Percentiles rank a stretch among this genome's conserved stretches.
These are phyloP conservation scores for Venturia effusa DNA, from an alignment of 2,329 filamentous ascomycete genomes.

Conservation along the genomic window DNA sequence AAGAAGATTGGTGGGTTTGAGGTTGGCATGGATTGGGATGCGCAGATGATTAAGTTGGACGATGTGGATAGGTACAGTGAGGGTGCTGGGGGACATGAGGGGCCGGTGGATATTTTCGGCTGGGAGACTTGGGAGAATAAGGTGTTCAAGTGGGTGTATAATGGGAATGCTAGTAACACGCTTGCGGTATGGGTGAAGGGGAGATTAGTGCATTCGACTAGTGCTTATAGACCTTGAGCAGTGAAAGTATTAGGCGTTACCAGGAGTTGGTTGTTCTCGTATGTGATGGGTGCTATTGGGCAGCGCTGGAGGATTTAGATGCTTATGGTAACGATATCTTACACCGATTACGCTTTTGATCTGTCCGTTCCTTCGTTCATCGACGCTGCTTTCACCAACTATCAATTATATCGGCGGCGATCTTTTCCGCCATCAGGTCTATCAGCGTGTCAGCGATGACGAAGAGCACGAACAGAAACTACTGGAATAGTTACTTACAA, in stretches of 20 bases:
- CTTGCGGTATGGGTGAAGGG: conserved; percentile 83
- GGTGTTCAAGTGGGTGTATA: conserved; percentile 90
- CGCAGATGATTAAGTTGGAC: conserved; percentile 64
- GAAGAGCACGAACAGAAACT: conserved; percentile 9
- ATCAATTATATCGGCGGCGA: neutral
- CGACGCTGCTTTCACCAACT: neutral
- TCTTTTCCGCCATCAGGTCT: conserved; percentile 7
- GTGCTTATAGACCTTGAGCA: conserved; percentile 11
- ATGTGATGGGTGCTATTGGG: neutral
- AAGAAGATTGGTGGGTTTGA: conserved; percentile 70
- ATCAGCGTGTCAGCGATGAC: neutral
- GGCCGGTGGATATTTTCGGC: conserved; percentile 79
- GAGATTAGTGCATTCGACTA: conserved; percentile 57
- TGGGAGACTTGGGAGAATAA: conserved; percentile 81
- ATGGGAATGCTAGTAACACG: conserved; percentile 87
- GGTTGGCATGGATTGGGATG: conserved; percentile 82
- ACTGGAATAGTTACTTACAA: conserved; percentile 14
- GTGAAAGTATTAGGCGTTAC: neutral
- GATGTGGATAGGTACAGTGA: conserved; percentile 20
- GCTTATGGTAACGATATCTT: neutral
- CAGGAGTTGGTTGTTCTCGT: neutral
- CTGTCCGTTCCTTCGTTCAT: neutral
- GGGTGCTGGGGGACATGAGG: conserved; percentile 27
- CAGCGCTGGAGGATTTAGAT: neutral
- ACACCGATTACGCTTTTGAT: neutral